phyloP scores from a whole-genome alignment of 495 filamentous ascomycete genomes.

The Alectoria sarmentosa region DNA sequence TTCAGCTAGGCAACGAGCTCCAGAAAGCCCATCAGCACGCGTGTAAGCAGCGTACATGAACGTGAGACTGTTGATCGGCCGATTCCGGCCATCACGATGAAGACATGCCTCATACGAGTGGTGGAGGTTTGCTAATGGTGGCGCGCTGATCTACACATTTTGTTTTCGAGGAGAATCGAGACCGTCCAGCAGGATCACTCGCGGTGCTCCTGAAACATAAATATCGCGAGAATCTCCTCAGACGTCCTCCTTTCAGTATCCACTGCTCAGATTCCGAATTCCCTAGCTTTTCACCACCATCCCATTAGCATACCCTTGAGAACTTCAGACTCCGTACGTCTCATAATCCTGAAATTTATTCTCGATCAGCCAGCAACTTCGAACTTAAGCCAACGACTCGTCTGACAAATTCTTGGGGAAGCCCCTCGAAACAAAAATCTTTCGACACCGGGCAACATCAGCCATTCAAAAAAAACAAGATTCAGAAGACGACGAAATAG shows the following conservation, averaged over 20 bases:
- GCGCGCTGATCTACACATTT: slow-evolving; percentile 9
- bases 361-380: slow-evolving; percentile 12
- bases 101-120: slow-evolving; percentile 1
- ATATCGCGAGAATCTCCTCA: slow-evolving; percentile 16
- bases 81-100: not conserved
- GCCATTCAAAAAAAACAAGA: slow-evolving; percentile 10
- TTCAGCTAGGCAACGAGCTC: slow-evolving; percentile 8
- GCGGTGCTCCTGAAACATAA: slow-evolving; percentile 23
- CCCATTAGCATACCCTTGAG: not conserved
- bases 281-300: slow-evolving; percentile 8
- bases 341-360: not conserved
- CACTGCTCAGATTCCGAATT: not conserved
- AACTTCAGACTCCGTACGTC: slow-evolving; percentile 9
- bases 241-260: slow-evolving; percentile 4
- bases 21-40: slow-evolving; percentile 14
- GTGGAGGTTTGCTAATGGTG: not conserved
- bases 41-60: slow-evolving; percentile 19
- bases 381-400: slow-evolving; percentile 1
- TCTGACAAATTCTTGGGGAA: not conserved
- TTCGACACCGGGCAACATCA: slow-evolving; percentile 1
- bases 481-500: slow-evolving; percentile 6
- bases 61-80: slow-evolving; percentile 14
- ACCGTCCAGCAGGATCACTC: slow-evolving; percentile 18
- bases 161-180: slow-evolving; percentile 4
- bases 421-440: slow-evolving; percentile 4